A percentile compares a stretch with the other conserved stretches of the same genome.
Conservation (phyloP, 2,329 filamentous ascomycete species). For the Diatrype stigma region DNA sequence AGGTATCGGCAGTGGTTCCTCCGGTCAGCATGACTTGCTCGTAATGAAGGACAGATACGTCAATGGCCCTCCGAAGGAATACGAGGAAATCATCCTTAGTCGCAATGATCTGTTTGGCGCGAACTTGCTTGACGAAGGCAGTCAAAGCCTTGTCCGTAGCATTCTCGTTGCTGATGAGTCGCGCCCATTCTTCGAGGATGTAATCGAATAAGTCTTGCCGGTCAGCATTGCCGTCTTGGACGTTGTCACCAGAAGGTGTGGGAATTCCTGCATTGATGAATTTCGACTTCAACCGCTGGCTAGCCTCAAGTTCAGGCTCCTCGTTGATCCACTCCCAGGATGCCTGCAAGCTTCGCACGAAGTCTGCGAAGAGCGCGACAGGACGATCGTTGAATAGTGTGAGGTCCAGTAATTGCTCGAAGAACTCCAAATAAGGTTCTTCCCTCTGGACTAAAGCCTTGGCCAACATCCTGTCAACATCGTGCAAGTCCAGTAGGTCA, state of each 20-base stretch:
- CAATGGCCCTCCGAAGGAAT: slow-evolving; percentile 78
- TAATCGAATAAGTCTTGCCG: slow-evolving; percentile 87
- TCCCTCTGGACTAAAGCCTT: slow-evolving; percentile 69
- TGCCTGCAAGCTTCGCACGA: slow-evolving; percentile 75
- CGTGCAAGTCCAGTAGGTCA: slow-evolving; percentile 58
- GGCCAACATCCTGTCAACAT: slow-evolving; percentile 68
- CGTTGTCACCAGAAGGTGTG: slow-evolving; percentile 38
- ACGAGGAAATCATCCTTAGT: slow-evolving; percentile 71
- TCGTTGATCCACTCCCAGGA: slow-evolving; percentile 78
- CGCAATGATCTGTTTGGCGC: slow-evolving; percentile 67
- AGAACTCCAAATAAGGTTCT: slow-evolving; percentile 68
- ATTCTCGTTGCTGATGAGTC: slow-evolving; percentile 72
- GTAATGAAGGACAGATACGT: slow-evolving; percentile 72
- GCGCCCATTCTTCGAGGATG: slow-evolving; percentile 92
- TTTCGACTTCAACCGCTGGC: slow-evolving; percentile 68
- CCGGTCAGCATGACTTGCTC: slow-evolving; percentile 64
- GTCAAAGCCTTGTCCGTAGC: slow-evolving; percentile 67
- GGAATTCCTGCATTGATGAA: slow-evolving; percentile 39
- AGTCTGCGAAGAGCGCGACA: slow-evolving; percentile 77
- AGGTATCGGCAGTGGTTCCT: slow-evolving; percentile 55
- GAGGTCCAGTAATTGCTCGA: slow-evolving; percentile 75
- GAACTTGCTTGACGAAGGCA: slow-evolving; percentile 81
- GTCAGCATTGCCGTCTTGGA: slow-evolving; percentile 52
- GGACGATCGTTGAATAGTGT: slow-evolving; percentile 75
- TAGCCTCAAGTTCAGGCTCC: slow-evolving; percentile 60